Percentiles rank a stretch among this genome's conserved stretches.
These are phyloP conservation scores for Sordaria brevicollis DNA, from an alignment of 495 filamentous ascomycete genomes.

Conservation along the genomic window DNA sequence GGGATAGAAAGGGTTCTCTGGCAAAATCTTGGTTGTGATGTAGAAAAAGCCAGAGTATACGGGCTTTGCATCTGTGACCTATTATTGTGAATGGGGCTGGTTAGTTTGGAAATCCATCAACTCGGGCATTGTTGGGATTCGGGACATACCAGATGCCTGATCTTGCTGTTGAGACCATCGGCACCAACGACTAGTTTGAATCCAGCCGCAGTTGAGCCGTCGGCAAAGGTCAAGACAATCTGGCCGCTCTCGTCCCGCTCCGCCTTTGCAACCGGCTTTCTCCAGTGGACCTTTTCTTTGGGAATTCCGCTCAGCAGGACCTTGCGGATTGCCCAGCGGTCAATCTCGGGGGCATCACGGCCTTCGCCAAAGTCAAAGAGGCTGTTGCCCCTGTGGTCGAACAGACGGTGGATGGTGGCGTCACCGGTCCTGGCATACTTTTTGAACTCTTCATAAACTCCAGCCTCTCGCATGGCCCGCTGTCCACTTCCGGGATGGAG, in stretches of 20 bases:
- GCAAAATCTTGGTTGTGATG: conserved; percentile 16
- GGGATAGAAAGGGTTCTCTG: conserved; percentile 14
- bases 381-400: conserved; percentile 15
- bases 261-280: not conserved
- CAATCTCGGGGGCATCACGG: conserved; percentile 25
- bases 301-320: conserved; percentile 36
- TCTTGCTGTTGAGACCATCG: conserved; percentile 27
- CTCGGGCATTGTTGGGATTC: not conserved
- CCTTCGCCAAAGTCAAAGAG: conserved; percentile 7
- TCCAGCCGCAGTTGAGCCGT: conserved; percentile 14
- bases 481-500: conserved; percentile 43
- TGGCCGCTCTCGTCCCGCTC: conserved; percentile 5
- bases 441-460: conserved; percentile 38
- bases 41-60: conserved; percentile 20
- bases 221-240: conserved; percentile 15
- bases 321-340: conserved; percentile 30
- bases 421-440: conserved; percentile 17
- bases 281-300: conserved; percentile 21
- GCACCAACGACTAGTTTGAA: conserved; percentile 24
- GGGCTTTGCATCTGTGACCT: conserved; percentile 19
- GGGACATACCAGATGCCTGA: conserved; percentile 17
- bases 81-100: no score
- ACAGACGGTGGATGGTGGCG: conserved; percentile 1
- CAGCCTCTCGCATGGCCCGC: conserved; percentile 40
- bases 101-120: not conserved